Evolutionary conservation across 208 protist genomes (phyloP), one percentile per base, ranked within the genome.

Genomic region (Wallacemonas sp.): DNA sequence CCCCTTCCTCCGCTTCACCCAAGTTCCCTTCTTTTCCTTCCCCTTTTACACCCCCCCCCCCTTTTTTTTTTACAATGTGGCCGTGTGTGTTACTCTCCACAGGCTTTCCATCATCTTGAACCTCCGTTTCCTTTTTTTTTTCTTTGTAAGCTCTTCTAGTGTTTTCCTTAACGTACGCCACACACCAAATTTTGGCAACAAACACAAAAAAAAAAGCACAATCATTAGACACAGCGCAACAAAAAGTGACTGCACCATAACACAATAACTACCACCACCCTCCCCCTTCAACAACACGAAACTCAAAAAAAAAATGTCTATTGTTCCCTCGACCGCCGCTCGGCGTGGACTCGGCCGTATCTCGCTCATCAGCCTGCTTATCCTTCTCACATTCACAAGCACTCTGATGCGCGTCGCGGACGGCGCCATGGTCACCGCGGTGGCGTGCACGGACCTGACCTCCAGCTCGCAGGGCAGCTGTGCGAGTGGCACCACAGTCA

Each of bases 201-300:
- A n/a, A n/a, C n/a, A n/a, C n/a, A n/a, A n/a, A 46, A 41, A 52
- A 67, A 67, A 48, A 48, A 52, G 14, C 61, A 67, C 26, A 67
- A 67, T 64, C 25, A 16, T 14, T 41, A 16, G 10, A 16, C 12
- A 22, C 8, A 22, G 7, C n/a, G 16, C 0, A 50, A 8, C 44
- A 50, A 50, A 22, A 12, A 50, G n/a, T 26, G n/a, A 11, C 44
- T 22, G 44, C 22, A 41, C 7, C 10, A 41, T n/a, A n/a, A n/a
- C n/a, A n/a, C n/a, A n/a, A n/a, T n/a, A n/a, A n/a, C n/a, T n/a
- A n/a, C n/a, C n/a, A n/a, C n/a, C n/a, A n/a, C n/a, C 10, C 36
- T 41, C 36, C 36, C 36, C 36, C 36, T 16, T 41, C 36, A 14
- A 41, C 36, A 41, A 14, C 36, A 41, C 36, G 36, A 41, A 41